phyloP scores from a whole-genome alignment of 83 land plant genomes.

The Picea mariana region DNA sequence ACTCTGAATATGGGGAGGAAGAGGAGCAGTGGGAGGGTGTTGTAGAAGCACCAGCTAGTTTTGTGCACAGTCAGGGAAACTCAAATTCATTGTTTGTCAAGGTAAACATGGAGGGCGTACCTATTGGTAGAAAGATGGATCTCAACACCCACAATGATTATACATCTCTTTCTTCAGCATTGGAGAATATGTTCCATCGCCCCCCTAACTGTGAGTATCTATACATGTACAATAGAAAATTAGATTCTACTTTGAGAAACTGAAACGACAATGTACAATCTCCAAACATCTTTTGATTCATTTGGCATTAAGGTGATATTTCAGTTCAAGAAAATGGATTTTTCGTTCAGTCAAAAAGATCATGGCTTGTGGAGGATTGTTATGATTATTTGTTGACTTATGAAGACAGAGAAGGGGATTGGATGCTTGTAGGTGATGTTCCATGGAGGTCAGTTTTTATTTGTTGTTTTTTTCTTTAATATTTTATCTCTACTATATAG shows the following conservation, averaged over 20 bases:
- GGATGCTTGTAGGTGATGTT: conserved; percentile 82
- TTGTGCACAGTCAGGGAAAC: neutral
- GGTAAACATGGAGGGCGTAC: conserved; percentile 26
- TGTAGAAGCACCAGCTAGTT: no score
- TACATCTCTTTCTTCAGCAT: conserved; percentile 8
- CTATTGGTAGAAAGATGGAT: conserved; percentile 25
- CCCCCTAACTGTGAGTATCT: conserved; percentile 15
- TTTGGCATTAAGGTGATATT: no score
- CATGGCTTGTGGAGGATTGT: no score
- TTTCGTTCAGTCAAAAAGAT: no score
- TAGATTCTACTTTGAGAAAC: no score
- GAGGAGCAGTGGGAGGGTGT: no score
- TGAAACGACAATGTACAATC: no score
- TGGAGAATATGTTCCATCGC: conserved; percentile 18
- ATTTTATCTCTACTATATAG: no score
- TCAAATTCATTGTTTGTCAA: conserved; percentile 27
- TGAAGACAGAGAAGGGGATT: conserved; percentile 71
- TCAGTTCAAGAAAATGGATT: no score
- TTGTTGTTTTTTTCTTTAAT: no score
- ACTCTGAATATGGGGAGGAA: neutral
- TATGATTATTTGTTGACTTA: conserved; percentile 43
- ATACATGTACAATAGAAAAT: no score
- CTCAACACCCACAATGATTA: conserved; percentile 24
- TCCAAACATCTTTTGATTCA: no score
- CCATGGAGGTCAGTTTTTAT: conserved; percentile 75